These are phyloP conservation scores for Smallanthus sonchifolius DNA, from an alignment of 129 eudicot genomes.

Conservation along the genomic window DNA sequence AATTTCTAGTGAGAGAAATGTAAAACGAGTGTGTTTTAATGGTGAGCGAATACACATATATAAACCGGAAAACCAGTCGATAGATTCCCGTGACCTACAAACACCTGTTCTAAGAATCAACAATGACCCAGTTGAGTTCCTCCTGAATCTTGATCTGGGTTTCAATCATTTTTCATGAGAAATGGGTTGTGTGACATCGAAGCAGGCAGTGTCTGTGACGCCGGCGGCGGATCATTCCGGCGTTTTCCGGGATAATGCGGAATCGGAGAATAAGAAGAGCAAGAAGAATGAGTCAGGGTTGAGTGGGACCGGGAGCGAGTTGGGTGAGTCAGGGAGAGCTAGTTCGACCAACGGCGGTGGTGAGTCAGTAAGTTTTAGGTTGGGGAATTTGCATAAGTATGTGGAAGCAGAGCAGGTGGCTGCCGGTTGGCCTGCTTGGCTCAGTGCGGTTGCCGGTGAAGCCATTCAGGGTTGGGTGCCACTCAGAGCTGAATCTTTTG, in stretches of 20 bases:
- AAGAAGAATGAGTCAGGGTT: slow-evolving; percentile 51
- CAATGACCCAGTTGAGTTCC: slow-evolving; percentile 20
- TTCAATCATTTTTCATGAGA: no score
- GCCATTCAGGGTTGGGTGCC: slow-evolving; percentile 95
- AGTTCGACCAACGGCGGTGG: slow-evolving; percentile 49
- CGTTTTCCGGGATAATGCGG: slow-evolving; percentile 54
- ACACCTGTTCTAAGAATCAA: neutral
- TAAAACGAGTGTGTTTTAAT: slow-evolving; percentile 7
- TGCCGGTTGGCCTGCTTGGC: slow-evolving; percentile 98
- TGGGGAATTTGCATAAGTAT: slow-evolving; percentile 74
- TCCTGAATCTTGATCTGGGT: slow-evolving; percentile 26
- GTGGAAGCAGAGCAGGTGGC: slow-evolving; percentile 76
- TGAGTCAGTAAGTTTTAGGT: slow-evolving; percentile 84
- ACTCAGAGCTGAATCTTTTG: slow-evolving; percentile 77
- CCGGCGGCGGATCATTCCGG: slow-evolving; percentile 89
- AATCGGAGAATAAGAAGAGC: slow-evolving; percentile 47
- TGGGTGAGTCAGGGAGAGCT: slow-evolving; percentile 85
- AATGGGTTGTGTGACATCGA: slow-evolving; percentile 92
- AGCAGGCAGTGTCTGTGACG: slow-evolving; percentile 87
- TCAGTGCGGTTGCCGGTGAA: slow-evolving; percentile 83
- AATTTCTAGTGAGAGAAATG: slow-evolving; percentile 12
- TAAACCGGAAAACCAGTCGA: slow-evolving; percentile 7
- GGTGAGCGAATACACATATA: slow-evolving; percentile 11
- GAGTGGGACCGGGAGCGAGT: slow-evolving; percentile 49
- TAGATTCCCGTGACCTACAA: slow-evolving; percentile 31